Evolutionary conservation across 2,329 filamentous ascomycete species (phyloP).

Genomic region (Stachybotrys echinatus): DNA sequence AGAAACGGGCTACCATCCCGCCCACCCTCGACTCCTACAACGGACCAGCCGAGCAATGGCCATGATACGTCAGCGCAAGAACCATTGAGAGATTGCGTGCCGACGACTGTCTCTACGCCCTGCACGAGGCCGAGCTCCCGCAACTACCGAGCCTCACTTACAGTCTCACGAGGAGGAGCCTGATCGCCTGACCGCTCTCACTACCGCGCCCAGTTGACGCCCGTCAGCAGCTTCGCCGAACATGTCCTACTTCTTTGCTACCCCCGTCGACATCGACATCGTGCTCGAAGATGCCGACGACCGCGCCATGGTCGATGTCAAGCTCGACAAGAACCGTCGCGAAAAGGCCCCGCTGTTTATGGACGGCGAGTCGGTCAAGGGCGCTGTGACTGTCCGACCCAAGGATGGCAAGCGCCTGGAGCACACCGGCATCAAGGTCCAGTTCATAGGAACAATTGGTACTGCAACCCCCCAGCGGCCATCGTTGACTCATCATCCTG

Average conservation of each 20-base stretch:
- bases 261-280: conserved; percentile 97
- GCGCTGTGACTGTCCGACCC: conserved; percentile 86
- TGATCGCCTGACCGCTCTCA: too few species aligned
- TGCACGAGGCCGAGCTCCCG: not conserved
- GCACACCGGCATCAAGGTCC: conserved; percentile 98
- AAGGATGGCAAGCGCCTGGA: conserved; percentile 98
- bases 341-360: conserved; percentile 97
- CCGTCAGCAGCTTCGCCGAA: conserved; percentile 11
- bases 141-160: not conserved
- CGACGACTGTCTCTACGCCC: not conserved
- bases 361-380: conserved; percentile 97
- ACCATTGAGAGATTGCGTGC: not conserved
- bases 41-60: not conserved
- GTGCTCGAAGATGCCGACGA: conserved; percentile 94
- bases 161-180: conserved; percentile 14
- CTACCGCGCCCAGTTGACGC: not conserved
- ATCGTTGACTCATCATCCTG: too few species aligned
- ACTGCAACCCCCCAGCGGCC: conserved; percentile 18
- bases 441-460: conserved; percentile 99
- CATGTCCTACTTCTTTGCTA: conserved; percentile 99
- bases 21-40: not conserved
- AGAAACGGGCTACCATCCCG: not conserved
- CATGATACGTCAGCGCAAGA: not conserved
- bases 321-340: conserved; percentile 95
- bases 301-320: conserved; percentile 91